Evolutionary conservation across 192 early-diverging fungal genomes (phyloP).

Genomic region (Chytriomyces sp.): DNA sequence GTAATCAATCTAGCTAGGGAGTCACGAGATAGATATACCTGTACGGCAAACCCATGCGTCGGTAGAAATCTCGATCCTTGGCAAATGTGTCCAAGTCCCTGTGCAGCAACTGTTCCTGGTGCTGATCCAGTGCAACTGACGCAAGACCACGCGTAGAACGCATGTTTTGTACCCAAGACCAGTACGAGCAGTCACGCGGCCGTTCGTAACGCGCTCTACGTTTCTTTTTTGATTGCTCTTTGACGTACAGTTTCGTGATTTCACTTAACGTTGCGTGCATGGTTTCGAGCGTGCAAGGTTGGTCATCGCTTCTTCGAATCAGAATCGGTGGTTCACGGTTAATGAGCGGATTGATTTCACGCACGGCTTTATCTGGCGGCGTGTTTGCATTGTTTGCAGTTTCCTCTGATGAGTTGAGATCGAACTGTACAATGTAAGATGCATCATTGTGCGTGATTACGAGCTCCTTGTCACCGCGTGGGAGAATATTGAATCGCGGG

Average conservation of each 20-base stretch:
- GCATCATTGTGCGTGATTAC: constrained; percentile 39
- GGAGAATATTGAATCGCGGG: constrained; percentile 46
- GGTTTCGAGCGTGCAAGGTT: constrained; percentile 39
- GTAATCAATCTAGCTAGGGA: too few relatives aligned
- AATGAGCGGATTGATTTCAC: constrained; percentile 20
- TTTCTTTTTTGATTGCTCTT: constrained; percentile 31
- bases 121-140: constrained; percentile 59
- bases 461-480: constrained; percentile 35
- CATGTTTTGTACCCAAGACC: constrained; percentile 35
- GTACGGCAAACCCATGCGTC: constrained; percentile 65
- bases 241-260: constrained; percentile 42
- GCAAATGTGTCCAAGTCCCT: constrained; percentile 57
- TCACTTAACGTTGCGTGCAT: constrained; percentile 26
- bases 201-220: constrained; percentile 44
- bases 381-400: constrained; percentile 11
- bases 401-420: constrained; percentile 16
- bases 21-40: constrained; percentile 2
- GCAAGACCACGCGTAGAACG: constrained; percentile 48
- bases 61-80: constrained; percentile 59
- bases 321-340: constrained; percentile 43
- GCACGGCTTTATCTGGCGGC: neutral
- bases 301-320: constrained; percentile 34
- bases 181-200: constrained; percentile 30
- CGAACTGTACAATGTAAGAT: constrained; percentile 39
- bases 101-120: constrained; percentile 51